Conservation (phyloP, 2,329 filamentous ascomycete species). For the Epichloe sibirici region DNA sequence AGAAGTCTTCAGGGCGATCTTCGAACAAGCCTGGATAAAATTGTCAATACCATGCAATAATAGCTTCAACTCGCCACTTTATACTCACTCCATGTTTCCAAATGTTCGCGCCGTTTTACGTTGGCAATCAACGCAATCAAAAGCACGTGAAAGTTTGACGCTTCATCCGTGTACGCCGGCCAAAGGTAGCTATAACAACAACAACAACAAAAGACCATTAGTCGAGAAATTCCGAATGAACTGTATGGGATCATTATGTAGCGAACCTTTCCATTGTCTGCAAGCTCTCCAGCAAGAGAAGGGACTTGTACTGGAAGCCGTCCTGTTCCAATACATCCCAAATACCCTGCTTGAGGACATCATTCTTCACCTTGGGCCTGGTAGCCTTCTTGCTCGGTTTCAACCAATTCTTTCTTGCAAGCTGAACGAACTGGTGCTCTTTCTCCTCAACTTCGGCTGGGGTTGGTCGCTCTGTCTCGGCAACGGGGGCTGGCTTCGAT, state of each 20-base stretch:
- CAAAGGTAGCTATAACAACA: conserved; percentile 62
- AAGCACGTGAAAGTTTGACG: conserved; percentile 84
- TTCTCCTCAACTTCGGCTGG: conserved; percentile 59
- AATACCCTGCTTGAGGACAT: conserved; percentile 74
- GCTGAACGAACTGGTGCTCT: conserved; percentile 58
- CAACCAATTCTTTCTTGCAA: conserved; percentile 81
- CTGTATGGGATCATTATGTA: not conserved
- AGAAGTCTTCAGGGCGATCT: conserved; percentile 69
- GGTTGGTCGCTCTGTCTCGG: conserved; percentile 31
- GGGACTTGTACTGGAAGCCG: conserved; percentile 61
- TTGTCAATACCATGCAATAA: conserved; percentile 9
- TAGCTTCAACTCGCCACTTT: not conserved
- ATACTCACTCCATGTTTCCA: conserved; percentile 70
- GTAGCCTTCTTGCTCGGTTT: conserved; percentile 46
- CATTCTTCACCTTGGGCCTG: conserved; percentile 66
- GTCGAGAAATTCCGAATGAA: not conserved
- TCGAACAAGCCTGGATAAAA: conserved; percentile 53
- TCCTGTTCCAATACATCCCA: conserved; percentile 83
- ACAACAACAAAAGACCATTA: not conserved
- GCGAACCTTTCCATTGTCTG: conserved; percentile 72
- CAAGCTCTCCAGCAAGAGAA: conserved; percentile 77
- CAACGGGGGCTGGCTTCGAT: conserved; percentile 26
- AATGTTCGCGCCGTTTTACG: conserved; percentile 74
- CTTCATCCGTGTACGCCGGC: conserved; percentile 81
- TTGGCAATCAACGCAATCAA: conserved; percentile 77